A percentile compares a stretch with the other conserved stretches of the same genome.
These are phyloP conservation scores for Davidsoniella australis DNA, from an alignment of 2,329 filamentous ascomycete species.

Conservation along the genomic window DNA sequence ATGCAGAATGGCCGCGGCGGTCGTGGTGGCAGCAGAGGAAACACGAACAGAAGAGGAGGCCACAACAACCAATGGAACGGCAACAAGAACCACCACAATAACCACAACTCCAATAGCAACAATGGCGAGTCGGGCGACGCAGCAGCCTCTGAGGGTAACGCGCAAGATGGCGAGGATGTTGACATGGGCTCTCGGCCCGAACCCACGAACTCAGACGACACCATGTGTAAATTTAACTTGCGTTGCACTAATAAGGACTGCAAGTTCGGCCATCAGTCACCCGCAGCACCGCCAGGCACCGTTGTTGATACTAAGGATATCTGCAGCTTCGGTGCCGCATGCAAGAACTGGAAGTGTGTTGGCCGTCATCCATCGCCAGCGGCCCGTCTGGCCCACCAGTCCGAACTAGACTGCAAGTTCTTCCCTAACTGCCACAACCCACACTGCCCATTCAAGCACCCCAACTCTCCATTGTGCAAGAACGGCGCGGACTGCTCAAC, in stretches of 20 bases:
- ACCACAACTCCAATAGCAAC: constrained; percentile 14
- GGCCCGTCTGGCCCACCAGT: constrained; percentile 58
- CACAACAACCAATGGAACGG: constrained; percentile 24
- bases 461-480: constrained; percentile 68
- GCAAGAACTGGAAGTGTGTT: constrained; percentile 90
- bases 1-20: constrained; percentile 29
- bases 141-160: constrained; percentile 21
- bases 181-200: constrained; percentile 42
- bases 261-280: constrained; percentile 86
- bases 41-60: constrained; percentile 33
- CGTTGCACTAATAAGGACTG: constrained; percentile 79
- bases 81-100: constrained; percentile 13
- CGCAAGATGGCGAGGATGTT: constrained; percentile 35
- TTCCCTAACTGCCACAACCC: constrained; percentile 83
- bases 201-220: constrained; percentile 42
- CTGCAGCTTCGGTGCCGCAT: constrained; percentile 75
- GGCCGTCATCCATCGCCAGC: constrained; percentile 86
- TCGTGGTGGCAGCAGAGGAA: constrained; percentile 30
- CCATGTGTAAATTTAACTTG: constrained; percentile 77
- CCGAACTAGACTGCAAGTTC: constrained; percentile 77
- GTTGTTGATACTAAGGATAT: constrained; percentile 63
- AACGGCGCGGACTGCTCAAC: constrained; percentile 80
- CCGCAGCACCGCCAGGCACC: constrained; percentile 62
- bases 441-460: constrained; percentile 77
- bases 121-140: constrained; percentile 20